Conservation (phyloP, 148 eudicot genomes). For the Linanthus parryae region DNA sequence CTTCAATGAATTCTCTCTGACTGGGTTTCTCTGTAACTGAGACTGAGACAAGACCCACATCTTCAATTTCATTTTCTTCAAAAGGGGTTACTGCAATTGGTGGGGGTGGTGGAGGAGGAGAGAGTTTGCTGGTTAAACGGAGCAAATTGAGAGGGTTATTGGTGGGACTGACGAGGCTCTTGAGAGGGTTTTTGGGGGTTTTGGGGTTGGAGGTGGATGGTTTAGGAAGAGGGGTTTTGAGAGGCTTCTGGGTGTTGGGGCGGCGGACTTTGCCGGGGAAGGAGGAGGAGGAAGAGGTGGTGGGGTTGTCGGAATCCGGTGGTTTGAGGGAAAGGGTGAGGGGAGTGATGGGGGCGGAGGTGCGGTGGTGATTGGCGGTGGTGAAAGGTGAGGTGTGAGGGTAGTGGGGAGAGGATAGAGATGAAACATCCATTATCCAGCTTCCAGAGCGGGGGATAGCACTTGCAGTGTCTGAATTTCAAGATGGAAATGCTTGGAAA, state of each 20-base stretch:
- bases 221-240: constrained; percentile 18
- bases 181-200: constrained; percentile 49
- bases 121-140: constrained; percentile 71
- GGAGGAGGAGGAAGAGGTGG: constrained; percentile 31
- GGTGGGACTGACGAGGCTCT: constrained; percentile 20
- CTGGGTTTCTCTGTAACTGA: too few relatives aligned
- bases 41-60: constrained; percentile 6
- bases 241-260: constrained; percentile 37
- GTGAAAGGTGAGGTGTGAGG: constrained; percentile 22
- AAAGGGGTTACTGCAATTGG: constrained; percentile 15
- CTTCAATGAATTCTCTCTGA: constrained; percentile 29
- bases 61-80: constrained; percentile 6
- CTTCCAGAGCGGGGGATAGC: too few relatives aligned
- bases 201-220: constrained; percentile 13
- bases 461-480: too few relatives aligned
- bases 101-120: constrained; percentile 61
- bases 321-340: constrained; percentile 24
- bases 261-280: constrained; percentile 42
- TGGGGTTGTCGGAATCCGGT: constrained; percentile 21
- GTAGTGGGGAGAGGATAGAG: constrained; percentile 34
- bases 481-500: too few relatives aligned
- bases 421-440: constrained; percentile 29
- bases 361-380: constrained; percentile 27
- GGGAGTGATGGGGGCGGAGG: constrained; percentile 18
- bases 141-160: constrained; percentile 30